Base-by-base conservation (phyloP, 345 rosid genomes). In the Citrus sp. region DNA sequence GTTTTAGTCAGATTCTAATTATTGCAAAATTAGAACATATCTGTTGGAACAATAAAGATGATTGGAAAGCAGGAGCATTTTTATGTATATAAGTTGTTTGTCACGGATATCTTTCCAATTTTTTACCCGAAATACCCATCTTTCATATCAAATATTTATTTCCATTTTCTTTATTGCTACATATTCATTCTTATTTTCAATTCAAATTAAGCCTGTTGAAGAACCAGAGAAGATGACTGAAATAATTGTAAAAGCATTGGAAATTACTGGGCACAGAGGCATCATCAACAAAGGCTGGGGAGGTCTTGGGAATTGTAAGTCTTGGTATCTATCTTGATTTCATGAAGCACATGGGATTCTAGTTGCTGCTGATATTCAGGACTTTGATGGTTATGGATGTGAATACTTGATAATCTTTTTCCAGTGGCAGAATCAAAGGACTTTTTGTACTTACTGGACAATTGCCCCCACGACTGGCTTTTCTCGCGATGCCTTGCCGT, bases 381-480 rank as follows among this genome's bases (percentile, higher is more conserved):
- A 75, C 54, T 22, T n/a, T 70, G 21, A 25, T 25, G 18, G 61
- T 55, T 72, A 13, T 67, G 70, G 77, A 51, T n/a, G 37, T 54
- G 37, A 25, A 16, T 77, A 13, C 42, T 58, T 27, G 24, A 18
- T 34, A 78, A 63, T 77, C 24, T 76, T 63, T 42, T 49, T 82
- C 28, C 90, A 89, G 94, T 73, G 90, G 80, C 85, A 80, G 84
- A 88, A 67, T 67, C 79, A 42, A 81, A 85, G 85, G 87, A 87
- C 24, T 91, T 80, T 42, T 80, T 91, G 24, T 91, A 86, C 71
- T 72, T 81, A 63, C 82, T 89, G 60, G 94, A 91, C 76, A 91
- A 89, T 78, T 91, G 94, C 82, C 94, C 92, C 54, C 94, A 89
- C 35, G 94, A 91, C 79, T 91, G 94, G 94, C 87, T 91, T 66